Evolutionary conservation across 768 basidiomycete genomes (phyloP), one percentile per base, ranked within the genome.

Genomic region (Hemileccinum rubropunctum): DNA sequence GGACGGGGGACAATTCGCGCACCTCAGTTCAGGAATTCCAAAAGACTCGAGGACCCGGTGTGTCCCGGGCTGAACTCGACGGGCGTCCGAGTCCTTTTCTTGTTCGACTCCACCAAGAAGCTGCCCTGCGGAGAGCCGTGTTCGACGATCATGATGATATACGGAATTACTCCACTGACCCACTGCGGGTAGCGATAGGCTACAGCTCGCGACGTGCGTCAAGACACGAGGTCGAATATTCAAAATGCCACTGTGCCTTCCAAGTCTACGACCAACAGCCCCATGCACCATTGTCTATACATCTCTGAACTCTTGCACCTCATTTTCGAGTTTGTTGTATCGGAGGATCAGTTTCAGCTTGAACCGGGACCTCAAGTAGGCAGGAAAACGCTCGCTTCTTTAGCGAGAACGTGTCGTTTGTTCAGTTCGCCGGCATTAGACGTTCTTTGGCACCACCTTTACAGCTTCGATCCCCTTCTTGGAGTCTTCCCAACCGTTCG

Each of bases 221-320:
- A 33, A 40, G 38, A 40, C 38, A 37, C 36, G 36, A 37, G 36
- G 36, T 23, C 38, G 21, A 14, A 4, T 11, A 1, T 23, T 40
- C 6, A 40, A 40, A 40, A 23, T 2, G 20, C 36, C n/a, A 9
- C 18, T 11, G 14, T 40, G 38, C 8, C 37, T 11, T 10, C 37
- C 37, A n/a, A 23, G 38, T n/a, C 8, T 21, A 7, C 21, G 38
- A 26, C 38, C 38, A 23, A 23, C 23, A 23, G 23, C 23, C 28
- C 30, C 27, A 97, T 74, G 13, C 91, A 59, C 27, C 42, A 34
- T 18, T 58, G 44, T 54, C 42, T 58, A 15, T 27, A 6, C 28
- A 40, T 58, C 34, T 42, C 47, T 20, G 57, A 58, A n/a, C n/a
- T 58, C 5, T 45, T 59, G n/a, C 3, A 0, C n/a, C 42, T 50